These are phyloP conservation scores for Ogataea pini DNA, from an alignment of 805 yeast species.

Conservation along the genomic window DNA sequence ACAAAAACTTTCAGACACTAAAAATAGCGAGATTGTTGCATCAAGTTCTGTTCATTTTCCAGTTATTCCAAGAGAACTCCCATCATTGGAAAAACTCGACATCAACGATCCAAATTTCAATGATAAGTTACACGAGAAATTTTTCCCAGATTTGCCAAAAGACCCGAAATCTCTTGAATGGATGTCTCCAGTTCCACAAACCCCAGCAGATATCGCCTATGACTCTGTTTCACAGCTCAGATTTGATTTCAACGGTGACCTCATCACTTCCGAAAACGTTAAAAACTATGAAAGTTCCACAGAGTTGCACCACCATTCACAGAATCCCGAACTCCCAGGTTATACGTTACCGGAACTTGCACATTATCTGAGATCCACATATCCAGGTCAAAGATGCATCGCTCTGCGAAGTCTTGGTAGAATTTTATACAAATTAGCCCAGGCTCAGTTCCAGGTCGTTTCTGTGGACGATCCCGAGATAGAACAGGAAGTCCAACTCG, in stretches of 20 bases:
- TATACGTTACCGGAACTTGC: slow-evolving; percentile 84
- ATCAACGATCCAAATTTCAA: slow-evolving; percentile 77
- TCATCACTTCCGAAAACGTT: slow-evolving; percentile 47
- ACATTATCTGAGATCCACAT: slow-evolving; percentile 73
- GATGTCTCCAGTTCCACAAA: slow-evolving; percentile 74
- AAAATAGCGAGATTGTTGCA: slow-evolving; percentile 32
- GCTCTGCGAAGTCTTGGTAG: slow-evolving; percentile 89
- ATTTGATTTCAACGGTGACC: slow-evolving; percentile 83
- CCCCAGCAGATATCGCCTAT: slow-evolving; percentile 41
- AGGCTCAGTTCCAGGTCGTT: slow-evolving; percentile 46
- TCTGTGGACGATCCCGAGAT: slow-evolving; percentile 33
- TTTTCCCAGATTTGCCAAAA: slow-evolving; percentile 85
- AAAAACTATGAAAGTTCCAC: slow-evolving; percentile 28
- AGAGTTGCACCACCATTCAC: slow-evolving; percentile 92
- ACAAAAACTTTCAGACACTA: slow-evolving; percentile 35
- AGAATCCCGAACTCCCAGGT: slow-evolving; percentile 87
- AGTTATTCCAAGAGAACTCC: slow-evolving; percentile 41
- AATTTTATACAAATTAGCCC: slow-evolving; percentile 76
- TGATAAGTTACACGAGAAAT: slow-evolving; percentile 77
- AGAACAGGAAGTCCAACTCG: slow-evolving; percentile 36
- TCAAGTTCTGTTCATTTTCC: slow-evolving; percentile 60
- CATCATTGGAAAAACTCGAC: slow-evolving; percentile 42
- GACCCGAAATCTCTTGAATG: slow-evolving; percentile 83
- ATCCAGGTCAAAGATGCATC: slow-evolving; percentile 82
- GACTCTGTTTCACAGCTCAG: slow-evolving; percentile 68